Conservation (phyloP, 257 asterid genomes). For the Nicotiana undulata region DNA sequence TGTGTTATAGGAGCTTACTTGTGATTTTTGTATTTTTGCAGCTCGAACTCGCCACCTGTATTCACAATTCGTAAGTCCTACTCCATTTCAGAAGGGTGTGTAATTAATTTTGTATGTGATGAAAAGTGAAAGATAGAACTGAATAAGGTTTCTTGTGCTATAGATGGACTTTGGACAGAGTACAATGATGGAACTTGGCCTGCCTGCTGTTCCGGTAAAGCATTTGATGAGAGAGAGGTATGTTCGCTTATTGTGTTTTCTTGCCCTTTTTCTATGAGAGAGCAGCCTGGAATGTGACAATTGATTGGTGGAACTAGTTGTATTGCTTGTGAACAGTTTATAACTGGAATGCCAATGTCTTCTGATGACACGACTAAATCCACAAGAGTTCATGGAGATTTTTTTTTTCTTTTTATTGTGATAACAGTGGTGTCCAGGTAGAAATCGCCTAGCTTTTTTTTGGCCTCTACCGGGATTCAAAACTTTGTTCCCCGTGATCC, state of each 20-base stretch:
- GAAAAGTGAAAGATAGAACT: background rate
- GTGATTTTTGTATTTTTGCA: constrained; percentile 33
- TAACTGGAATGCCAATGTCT: background rate
- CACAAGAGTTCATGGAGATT: background rate
- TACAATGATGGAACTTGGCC: constrained; percentile 98
- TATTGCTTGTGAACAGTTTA: background rate
- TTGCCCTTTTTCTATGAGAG: background rate
- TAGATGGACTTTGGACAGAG: constrained; percentile 95
- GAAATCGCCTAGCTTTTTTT: background rate
- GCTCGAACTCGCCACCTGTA: constrained; percentile 50
- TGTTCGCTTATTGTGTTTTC: background rate
- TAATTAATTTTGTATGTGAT: background rate
- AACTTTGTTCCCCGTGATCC: background rate
- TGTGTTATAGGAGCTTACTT: background rate
- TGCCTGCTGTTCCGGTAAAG: constrained; percentile 64
- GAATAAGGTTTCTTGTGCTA: constrained; percentile 11
- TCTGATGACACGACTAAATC: background rate
- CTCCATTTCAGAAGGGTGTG: background rate
- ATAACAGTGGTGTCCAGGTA: background rate
- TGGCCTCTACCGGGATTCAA: background rate
- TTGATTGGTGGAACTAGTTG: background rate
- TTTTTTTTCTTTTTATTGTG: background rate
- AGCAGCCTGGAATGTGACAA: background rate
- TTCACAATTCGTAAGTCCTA: constrained; percentile 81
- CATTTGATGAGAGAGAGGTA: constrained; percentile 62